Evolutionary conservation across 306 rosid genomes (phyloP).

Genomic region (Cucurbita argyrosperma): DNA sequence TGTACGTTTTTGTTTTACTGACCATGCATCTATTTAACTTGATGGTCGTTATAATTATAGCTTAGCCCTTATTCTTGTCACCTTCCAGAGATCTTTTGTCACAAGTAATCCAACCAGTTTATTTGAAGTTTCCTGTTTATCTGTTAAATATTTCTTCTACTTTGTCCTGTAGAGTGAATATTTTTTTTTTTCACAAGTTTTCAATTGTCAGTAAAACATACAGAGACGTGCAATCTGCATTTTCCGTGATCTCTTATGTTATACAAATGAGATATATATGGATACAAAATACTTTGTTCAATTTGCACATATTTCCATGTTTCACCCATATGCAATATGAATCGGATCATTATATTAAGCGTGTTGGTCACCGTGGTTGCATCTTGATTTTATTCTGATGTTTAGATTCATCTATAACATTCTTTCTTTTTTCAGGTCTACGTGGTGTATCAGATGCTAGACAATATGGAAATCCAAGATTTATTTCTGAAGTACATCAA

Average conservation of each 20-base stretch:
- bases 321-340: not conserved
- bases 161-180: not conserved
- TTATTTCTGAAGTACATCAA: conserved; percentile 16
- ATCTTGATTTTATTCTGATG: not conserved
- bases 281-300: not conserved
- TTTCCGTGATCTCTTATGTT: not conserved
- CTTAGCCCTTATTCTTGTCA: conserved; percentile 6
- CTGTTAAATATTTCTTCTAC: not conserved
- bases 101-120: conserved; percentile 19
- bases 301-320: not conserved
- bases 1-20: not conserved
- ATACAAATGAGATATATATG: not conserved
- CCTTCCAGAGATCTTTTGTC: not conserved
- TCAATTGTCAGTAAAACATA: not conserved
- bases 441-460: not conserved
- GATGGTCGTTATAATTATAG: not conserved
- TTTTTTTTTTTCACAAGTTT: not conserved
- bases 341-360: not conserved
- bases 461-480: conserved; percentile 9
- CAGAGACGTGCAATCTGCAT: not conserved
- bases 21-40: not conserved
- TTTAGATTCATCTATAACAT: not conserved
- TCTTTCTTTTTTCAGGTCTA: not conserved
- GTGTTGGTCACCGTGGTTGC: not conserved
- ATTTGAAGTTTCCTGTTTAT: not conserved